phyloP scores from a whole-genome alignment of 1,284 basidiomycete species.

The Peniophora sp. region DNA sequence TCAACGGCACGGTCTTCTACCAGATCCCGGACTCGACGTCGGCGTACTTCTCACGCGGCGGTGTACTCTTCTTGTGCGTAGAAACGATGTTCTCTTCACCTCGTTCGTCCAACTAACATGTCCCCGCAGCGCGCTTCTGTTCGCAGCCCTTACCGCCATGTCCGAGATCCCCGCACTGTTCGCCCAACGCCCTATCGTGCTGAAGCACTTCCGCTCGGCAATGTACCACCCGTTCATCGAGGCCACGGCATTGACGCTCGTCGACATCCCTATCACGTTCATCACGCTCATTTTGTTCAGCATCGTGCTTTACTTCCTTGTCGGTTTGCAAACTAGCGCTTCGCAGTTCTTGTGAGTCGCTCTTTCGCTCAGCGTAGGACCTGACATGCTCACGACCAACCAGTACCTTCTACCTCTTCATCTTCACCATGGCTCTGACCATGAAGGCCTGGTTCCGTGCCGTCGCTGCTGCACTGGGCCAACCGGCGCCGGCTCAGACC shows the following conservation, averaged over 20 bases:
- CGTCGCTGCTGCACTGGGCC: conserved; percentile 45
- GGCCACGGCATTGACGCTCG: conserved; percentile 59
- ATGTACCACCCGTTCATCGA: conserved; percentile 64
- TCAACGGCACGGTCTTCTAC: conserved; percentile 74
- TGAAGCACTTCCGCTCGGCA: conserved; percentile 48
- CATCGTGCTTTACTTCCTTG: conserved; percentile 61
- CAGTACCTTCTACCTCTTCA: conserved; percentile 47
- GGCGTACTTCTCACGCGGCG: conserved; percentile 76
- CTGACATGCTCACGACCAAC: conserved; percentile 2
- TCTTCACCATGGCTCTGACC: conserved; percentile 41
- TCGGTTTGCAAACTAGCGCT: conserved; percentile 43
- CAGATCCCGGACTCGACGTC: conserved; percentile 51
- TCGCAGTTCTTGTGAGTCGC: conserved; percentile 52
- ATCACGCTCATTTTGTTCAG: conserved; percentile 40
- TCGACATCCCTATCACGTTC: conserved; percentile 62
- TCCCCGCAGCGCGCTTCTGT: conserved; percentile 37
- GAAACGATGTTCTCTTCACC: neutral
- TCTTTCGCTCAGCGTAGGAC: neutral
- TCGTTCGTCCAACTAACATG: neutral
- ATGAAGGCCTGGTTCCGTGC: conserved; percentile 59
- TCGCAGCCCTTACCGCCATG: conserved; percentile 48
- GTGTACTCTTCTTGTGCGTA: conserved; percentile 63
- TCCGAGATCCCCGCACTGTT: conserved; percentile 72
- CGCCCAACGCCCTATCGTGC: conserved; percentile 65
- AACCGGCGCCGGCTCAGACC: conserved; percentile 49